Evolutionary conservation across 306 rosid species (phyloP), one percentile per base, ranked within the genome.

Genomic region (Prunus mongolica): DNA sequence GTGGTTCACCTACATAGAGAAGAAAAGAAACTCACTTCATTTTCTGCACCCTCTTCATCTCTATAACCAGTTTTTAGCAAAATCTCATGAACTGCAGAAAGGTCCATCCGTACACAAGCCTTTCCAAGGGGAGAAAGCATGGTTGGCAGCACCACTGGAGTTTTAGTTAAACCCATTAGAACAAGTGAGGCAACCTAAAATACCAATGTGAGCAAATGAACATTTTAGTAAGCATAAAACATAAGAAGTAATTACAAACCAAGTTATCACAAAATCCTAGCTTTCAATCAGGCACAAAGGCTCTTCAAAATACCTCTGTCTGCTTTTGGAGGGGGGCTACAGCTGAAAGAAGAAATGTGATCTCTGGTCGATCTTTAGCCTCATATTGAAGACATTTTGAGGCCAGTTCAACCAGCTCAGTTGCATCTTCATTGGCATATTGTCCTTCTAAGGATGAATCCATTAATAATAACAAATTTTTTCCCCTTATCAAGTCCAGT

Each of bases 381-480:
- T 93, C 98, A 63, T 82, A 84, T 75, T 91, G 96, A 71, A 93
- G 97, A 86, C 98, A 93, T 81, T 89, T 91, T 14, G 98, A 93
- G 58, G 97, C 93, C 45, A 93, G 89, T 77, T 93, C 97, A 79
- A 93, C 92, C 91, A 91, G 81, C 75, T 85, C 84, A 54, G 93
- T 87, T 45, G 98, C 98, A 80, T 93, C 97, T 67, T 89, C 93
- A 47, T 91, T 85, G 65, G 83, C 86, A 28, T 91, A 93, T 79
- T 93, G 93, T 78, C 98, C 98, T 83, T 93, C 98, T 49, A 93
- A 80, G 52, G 98, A 93, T 27, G 98, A 93, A 80, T 93, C 98
- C 97, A 93, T 93, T 80, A 93, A 80, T 82, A 87, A 73, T 75
- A 89, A 75, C 22, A 84, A 82, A 81, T 86, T 93, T 80, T 91